Base-by-base conservation (phyloP, 129 eudicot genomes). In the Saposhnikovia divaricata region DNA sequence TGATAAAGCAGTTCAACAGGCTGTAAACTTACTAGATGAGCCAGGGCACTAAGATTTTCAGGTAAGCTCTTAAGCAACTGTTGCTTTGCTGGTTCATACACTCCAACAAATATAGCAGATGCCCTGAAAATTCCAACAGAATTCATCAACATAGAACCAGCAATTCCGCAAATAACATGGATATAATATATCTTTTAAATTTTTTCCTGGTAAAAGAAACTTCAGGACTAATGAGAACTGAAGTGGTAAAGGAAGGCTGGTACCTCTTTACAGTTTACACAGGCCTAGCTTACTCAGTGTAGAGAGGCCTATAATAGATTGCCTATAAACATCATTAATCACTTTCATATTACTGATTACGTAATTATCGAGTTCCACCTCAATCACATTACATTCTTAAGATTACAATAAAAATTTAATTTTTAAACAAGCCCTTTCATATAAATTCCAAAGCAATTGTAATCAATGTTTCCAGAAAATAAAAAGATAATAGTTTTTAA, bases 51-150 rank as follows among this genome's bases (percentile, higher is more conserved):
- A 46, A 89, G 83, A 63, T 87, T 89, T 76, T 93, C 93, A 77
- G 98, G 98, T 46, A 87, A 83, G 74, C 68, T 87, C 79, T 90
- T 86, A 68, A 93, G 85, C 77, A 93, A 72, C 65, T 87, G 91
- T 78, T 90, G 91, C 83, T 93, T 93, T 34, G 92, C 81, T 57
- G 96, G 98, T 91, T 93, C 98, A 71, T 93, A 93, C 78, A 90
- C 96, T 72, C 98, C 98, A 77, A 93, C 79, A 87, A 93, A 90
- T 79, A 93, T 83, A 59, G 98, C 98, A 39, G 98, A 93, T 34
- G 98, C 98, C 83, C 98, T 93, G 91, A 75, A 83, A 89, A 34
- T 37, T 34, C 59, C 31, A 48, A 39, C 10, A 53, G 61, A 68
- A 9, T 53, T 75, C 47, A 85, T 80, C 48, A 82, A 57, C 19